Percentiles rank a stretch among this genome's conserved stretches.
Conservation (phyloP, 1,284 basidiomycete species). For the Sparassis latifolia region DNA sequence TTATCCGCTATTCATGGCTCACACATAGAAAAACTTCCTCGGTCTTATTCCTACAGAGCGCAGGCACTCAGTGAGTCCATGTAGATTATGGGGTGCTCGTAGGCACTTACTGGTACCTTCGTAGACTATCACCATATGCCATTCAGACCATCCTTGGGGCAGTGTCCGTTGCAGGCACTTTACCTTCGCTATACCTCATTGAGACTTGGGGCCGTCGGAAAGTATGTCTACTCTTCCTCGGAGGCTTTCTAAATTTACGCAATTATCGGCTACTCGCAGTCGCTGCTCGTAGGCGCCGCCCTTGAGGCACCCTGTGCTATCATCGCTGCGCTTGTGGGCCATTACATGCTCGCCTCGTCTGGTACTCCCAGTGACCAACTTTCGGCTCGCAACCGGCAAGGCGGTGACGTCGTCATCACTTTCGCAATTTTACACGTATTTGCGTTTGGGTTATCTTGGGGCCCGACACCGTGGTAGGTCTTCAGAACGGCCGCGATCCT, state of each 20-base stretch:
- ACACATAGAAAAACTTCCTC: background rate
- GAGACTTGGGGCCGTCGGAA: conserved; percentile 60
- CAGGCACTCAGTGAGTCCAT: background rate
- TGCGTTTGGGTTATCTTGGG: conserved; percentile 72
- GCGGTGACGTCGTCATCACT: conserved; percentile 62
- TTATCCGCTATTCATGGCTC: background rate
- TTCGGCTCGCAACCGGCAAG: conserved; percentile 46
- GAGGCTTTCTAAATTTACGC: background rate
- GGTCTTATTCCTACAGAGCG: background rate
- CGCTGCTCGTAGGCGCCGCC: conserved; percentile 58
- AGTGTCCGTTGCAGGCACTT: conserved; percentile 59
- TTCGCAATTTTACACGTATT: conserved; percentile 75
- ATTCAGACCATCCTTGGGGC: conserved; percentile 70
- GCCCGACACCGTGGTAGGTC: conserved; percentile 42
- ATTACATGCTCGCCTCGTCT: conserved; percentile 54
- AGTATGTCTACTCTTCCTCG: conserved; percentile 25
- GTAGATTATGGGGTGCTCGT: too few species aligned
- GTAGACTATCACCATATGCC: conserved; percentile 60
- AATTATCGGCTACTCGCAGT: conserved; percentile 27
- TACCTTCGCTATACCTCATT: conserved; percentile 63
- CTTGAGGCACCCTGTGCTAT: conserved; percentile 58
- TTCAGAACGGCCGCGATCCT: background rate
- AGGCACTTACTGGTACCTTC: too few species aligned
- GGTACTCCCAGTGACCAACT: conserved; percentile 41
- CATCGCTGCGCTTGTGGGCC: conserved; percentile 68